These are phyloP conservation scores for Microbotryum lychnidis-dioicae DNA, from an alignment of 1,284 basidiomycete genomes.

Conservation along the genomic window DNA sequence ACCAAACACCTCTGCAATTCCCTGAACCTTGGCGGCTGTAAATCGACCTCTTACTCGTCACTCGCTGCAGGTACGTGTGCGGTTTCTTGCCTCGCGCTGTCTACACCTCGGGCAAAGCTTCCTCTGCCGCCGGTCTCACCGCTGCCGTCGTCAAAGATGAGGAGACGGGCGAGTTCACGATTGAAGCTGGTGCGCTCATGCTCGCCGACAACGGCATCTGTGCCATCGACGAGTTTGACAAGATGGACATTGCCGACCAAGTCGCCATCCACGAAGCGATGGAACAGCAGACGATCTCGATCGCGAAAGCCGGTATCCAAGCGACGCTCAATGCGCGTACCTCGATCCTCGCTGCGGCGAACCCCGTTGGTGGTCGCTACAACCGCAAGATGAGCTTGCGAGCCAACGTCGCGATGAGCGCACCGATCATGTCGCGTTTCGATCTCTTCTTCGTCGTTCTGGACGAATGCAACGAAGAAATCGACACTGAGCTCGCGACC, in stretches of 20 bases:
- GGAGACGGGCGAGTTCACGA: slow-evolving; percentile 98
- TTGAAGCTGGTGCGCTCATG: slow-evolving; percentile 98
- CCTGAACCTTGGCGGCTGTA: neutral
- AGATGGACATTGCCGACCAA: slow-evolving; percentile 98
- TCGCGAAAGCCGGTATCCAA: slow-evolving; percentile 98
- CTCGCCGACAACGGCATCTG: slow-evolving; percentile 99
- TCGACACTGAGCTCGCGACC: slow-evolving; percentile 85
- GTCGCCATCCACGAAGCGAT: slow-evolving; percentile 99
- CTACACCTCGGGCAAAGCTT: slow-evolving; percentile 98
- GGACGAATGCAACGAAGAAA: slow-evolving; percentile 91
- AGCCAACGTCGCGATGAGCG: slow-evolving; percentile 96
- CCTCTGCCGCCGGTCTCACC: slow-evolving; percentile 95
- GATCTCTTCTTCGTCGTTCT: slow-evolving; percentile 98
- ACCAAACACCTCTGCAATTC: slow-evolving; percentile 1
- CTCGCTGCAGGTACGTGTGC: slow-evolving; percentile 73
- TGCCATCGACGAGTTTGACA: slow-evolving; percentile 99
- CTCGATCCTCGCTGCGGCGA: slow-evolving; percentile 94
- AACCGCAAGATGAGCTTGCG: slow-evolving; percentile 89
- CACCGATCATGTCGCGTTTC: slow-evolving; percentile 99
- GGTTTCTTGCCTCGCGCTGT: slow-evolving; percentile 98
- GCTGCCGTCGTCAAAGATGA: slow-evolving; percentile 98
- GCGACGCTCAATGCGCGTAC: slow-evolving; percentile 97
- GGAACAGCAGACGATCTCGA: slow-evolving; percentile 99
- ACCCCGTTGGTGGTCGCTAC: slow-evolving; percentile 92
- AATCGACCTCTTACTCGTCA: slow-evolving; percentile 10